These are phyloP conservation scores for Solanum pinnatisectum DNA, from an alignment of 257 asterid species.

Conservation along the genomic window DNA sequence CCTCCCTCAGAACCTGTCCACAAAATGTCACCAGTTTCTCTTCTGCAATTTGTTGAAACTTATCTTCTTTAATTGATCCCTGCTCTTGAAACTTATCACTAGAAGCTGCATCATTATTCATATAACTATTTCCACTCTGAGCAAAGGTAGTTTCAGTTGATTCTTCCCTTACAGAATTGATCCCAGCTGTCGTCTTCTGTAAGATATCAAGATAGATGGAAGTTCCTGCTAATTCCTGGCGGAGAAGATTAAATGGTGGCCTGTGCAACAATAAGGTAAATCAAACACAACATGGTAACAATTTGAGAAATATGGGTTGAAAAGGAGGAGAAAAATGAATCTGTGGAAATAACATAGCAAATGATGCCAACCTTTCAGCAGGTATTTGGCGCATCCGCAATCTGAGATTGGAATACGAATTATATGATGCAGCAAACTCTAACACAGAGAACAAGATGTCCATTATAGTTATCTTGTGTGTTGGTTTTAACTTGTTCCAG, in stretches of 20 bases:
- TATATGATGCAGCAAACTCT: slow-evolving; percentile 96
- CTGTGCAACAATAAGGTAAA: slow-evolving; percentile 32
- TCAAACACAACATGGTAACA: background rate
- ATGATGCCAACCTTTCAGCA: slow-evolving; percentile 59
- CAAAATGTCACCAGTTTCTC: slow-evolving; percentile 84
- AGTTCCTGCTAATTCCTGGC: slow-evolving; percentile 94
- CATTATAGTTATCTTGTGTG: slow-evolving; percentile 75
- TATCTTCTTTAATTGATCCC: slow-evolving; percentile 30
- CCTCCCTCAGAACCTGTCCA: slow-evolving; percentile 83
- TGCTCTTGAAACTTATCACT: background rate
- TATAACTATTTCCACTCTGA: background rate
- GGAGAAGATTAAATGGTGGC: slow-evolving; percentile 95
- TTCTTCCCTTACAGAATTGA: slow-evolving; percentile 22
- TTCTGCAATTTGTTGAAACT: slow-evolving; percentile 69
- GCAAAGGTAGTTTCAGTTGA: background rate
- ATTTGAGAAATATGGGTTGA: background rate
- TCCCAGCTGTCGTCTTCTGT: slow-evolving; percentile 62
- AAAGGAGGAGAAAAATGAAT: slow-evolving; percentile 5
- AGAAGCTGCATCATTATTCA: background rate
- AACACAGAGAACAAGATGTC: slow-evolving; percentile 78
- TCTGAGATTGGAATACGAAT: slow-evolving; percentile 78
- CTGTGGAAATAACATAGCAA: background rate
- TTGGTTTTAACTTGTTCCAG: slow-evolving; percentile 73
- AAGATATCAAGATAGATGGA: slow-evolving; percentile 85
- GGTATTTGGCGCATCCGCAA: slow-evolving; percentile 80